Conservation (phyloP, 2,329 filamentous ascomycete genomes). For the Ceratocystis papillata region DNA sequence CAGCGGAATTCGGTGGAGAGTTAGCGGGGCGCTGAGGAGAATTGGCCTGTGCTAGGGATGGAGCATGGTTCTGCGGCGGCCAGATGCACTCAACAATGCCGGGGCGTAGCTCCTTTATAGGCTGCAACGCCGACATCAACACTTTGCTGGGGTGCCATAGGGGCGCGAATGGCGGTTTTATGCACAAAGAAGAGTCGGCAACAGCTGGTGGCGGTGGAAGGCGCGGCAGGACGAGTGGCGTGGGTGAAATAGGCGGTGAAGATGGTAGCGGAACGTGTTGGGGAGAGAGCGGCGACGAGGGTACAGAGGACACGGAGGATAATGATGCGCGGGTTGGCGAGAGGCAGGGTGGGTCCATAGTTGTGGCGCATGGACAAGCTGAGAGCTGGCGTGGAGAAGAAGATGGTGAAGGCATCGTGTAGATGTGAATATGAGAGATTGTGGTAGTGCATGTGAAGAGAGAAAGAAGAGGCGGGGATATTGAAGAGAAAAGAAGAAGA, state of each 20-base stretch:
- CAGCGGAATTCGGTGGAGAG: not conserved
- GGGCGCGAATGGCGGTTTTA: not conserved
- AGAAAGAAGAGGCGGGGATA: not conserved
- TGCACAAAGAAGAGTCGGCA: not conserved
- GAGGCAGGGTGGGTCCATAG: not conserved
- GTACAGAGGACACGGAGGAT: not conserved
- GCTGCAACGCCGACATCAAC: not conserved
- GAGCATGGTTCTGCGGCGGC: not conserved
- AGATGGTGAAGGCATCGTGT: not conserved
- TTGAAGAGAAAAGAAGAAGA: slow-evolving; percentile 4
- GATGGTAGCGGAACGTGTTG: not conserved
- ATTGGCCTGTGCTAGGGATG: not conserved
- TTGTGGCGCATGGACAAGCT: not conserved
- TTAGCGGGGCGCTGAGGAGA: not conserved
- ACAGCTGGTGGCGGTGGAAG: not conserved
- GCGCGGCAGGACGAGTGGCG: not conserved
- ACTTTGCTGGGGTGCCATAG: slow-evolving; percentile 11
- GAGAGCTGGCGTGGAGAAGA: not conserved
- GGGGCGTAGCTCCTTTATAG: not conserved
- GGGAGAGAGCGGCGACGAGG: slow-evolving; percentile 1
- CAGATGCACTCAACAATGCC: slow-evolving; percentile 11
- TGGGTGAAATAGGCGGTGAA: not conserved
- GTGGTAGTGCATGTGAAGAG: slow-evolving; percentile 10
- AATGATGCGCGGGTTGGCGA: not conserved
- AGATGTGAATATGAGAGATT: not conserved